Evolutionary conservation across 495 filamentous ascomycete genomes (phyloP), one percentile per base, ranked within the genome.

Genomic region (Aspergillus nanangensis): DNA sequence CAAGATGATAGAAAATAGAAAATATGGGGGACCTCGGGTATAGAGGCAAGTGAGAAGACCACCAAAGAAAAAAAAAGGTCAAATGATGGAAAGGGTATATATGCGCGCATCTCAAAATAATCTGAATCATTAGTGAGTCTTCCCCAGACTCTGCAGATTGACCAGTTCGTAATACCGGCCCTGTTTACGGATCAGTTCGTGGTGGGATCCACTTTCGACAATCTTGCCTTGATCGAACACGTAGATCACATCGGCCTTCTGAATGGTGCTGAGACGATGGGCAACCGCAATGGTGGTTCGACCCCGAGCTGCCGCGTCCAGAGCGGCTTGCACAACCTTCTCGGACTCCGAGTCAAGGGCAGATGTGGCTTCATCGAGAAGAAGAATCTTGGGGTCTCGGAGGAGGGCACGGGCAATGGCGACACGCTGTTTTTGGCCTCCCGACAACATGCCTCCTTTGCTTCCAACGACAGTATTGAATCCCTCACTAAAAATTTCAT

Each of bases 391-490:
- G 39, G 88, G 80, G 60, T 86, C 72, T 33, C 88, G 74, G 37
- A 87, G 72, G 32, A 92, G 67, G 25, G 89, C 88, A 14, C 84
- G 73, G 19, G 87, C 87, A 44, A 84, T 86, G 5, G 86, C 86
- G 3, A 94, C 77, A 37, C 88, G 82, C 58, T 94, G 88, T 53
- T 89, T 90, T 61, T 94, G 88, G 4, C 88, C 88, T 29, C 90
- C 87, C 5, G 84, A 88, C 17, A 94, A 71, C 66, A 88, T 81
- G 42, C 80, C 74, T 41, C 88, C 88, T 58, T 89, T 90, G 35
- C 74, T 83, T 20, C 88, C 88, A 23, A 90, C 84, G 11, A 83
- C 53, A 9, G 88, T 94, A 52, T 77, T 72, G 63, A 91, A 86
- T 25, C 86, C 87, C 5, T 92, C 84, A 18, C 69, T 74, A 63